A percentile compares a stretch with the other conserved stretches of the same genome.
Conservation (phyloP, 2,329 filamentous ascomycete genomes). For the Botryotinia narcissicola region DNA sequence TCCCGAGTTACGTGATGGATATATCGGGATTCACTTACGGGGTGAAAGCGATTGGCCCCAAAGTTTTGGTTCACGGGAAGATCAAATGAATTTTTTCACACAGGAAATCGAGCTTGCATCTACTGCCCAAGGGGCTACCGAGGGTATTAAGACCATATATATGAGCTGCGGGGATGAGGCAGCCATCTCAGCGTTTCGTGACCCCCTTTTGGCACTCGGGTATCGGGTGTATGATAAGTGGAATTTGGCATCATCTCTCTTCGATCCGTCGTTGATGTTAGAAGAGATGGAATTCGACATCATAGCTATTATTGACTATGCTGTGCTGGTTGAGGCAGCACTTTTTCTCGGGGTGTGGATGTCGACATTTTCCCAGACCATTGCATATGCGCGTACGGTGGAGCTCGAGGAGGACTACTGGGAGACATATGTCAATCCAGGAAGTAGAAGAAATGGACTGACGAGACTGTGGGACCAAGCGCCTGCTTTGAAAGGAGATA, state of each 20-base stretch:
- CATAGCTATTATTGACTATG: conserved; percentile 30
- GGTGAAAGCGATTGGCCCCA: conserved; percentile 31
- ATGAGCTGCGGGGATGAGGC: conserved; percentile 30
- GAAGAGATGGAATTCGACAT: conserved; percentile 26
- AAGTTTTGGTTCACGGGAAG: conserved; percentile 22
- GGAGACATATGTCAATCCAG: conserved; percentile 25
- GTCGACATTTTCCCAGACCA: conserved; percentile 29
- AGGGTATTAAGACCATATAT: conserved; percentile 24
- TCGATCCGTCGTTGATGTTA: conserved; percentile 9
- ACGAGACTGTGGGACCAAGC: conserved; percentile 8
- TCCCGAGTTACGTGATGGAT: conserved; percentile 24
- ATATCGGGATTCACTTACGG: conserved; percentile 31
- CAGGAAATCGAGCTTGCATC: conserved; percentile 24
- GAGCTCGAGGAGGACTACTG: conserved; percentile 27
- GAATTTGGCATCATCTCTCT: conserved; percentile 11
- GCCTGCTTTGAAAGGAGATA: conserved; percentile 27
- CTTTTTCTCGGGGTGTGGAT: conserved; percentile 29
- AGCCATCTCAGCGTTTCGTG: conserved; percentile 25
- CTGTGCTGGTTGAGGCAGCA: conserved; percentile 26
- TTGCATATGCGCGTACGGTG: conserved; percentile 29
- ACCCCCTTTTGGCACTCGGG: conserved; percentile 23
- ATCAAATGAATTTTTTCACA: conserved; percentile 27
- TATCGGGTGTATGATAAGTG: conserved; percentile 29
- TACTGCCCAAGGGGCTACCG: background rate
- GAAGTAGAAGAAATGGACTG: conserved; percentile 22